phyloP scores from a whole-genome alignment of 225 moss, liverwort and hornwort genomes.

The Polytrichum commune region DNA sequence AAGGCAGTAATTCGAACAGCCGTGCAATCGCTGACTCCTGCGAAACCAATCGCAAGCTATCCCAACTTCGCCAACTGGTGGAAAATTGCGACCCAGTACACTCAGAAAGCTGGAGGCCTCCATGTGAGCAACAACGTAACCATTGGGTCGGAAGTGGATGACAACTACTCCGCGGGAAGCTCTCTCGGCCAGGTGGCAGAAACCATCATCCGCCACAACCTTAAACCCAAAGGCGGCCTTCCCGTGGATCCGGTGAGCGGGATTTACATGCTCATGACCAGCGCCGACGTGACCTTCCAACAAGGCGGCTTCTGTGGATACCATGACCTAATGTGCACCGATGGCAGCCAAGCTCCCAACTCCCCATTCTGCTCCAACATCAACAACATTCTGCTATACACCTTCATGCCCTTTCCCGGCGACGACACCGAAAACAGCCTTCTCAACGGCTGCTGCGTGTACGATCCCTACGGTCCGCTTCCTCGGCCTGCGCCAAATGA shows the following conservation, averaged over 20 bases:
- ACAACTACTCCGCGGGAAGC: slow-evolving; percentile 9
- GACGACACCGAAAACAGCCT: too few species aligned
- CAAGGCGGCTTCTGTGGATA: neutral
- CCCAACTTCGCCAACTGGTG: slow-evolving; percentile 21
- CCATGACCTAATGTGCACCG: too few species aligned
- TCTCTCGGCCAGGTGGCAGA: too few species aligned
- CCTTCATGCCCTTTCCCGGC: too few species aligned
- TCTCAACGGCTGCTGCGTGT: too few species aligned
- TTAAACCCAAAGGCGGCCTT: too few species aligned
- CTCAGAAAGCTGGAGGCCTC: neutral
- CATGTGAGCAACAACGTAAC: slow-evolving; percentile 9
- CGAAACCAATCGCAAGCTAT: neutral
- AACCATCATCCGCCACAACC: too few species aligned
- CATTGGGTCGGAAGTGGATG: slow-evolving; percentile 7
- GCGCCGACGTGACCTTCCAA: neutral
- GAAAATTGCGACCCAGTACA: slow-evolving; percentile 16
- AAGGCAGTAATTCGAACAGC: slow-evolving; percentile 8
- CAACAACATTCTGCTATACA: too few species aligned
- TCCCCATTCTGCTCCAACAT: too few species aligned
- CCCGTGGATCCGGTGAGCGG: too few species aligned
- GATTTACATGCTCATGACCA: neutral
- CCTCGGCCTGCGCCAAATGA: neutral
- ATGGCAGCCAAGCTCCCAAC: too few species aligned
- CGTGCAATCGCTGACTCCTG: slow-evolving; percentile 6
- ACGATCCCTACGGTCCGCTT: too few species aligned